Conservation (phyloP, 176 grass and related monocot genomes). For the Elaeis guineensis region DNA sequence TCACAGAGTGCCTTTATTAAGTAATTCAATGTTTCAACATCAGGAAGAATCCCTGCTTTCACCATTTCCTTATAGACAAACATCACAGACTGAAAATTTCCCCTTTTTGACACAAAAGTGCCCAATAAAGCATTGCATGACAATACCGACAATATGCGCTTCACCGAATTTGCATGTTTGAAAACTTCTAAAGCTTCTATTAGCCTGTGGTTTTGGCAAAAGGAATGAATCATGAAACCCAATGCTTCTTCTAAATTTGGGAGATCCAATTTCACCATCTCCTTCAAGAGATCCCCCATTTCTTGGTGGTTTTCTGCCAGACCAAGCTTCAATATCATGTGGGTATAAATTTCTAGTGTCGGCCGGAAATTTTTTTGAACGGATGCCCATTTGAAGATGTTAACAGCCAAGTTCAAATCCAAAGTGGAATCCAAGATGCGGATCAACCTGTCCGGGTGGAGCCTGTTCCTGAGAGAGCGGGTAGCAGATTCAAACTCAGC, state of each 20-base stretch:
- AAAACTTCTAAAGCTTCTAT: conserved; percentile 49
- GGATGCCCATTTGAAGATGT: conserved; percentile 43
- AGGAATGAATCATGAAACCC: conserved; percentile 14
- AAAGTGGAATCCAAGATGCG: conserved; percentile 28
- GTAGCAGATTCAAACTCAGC: conserved; percentile 18
- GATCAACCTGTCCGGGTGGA: conserved; percentile 25
- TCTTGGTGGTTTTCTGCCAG: conserved; percentile 19
- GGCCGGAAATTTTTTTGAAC: conserved; percentile 18
- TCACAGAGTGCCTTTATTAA: conserved; percentile 38
- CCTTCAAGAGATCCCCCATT: conserved; percentile 34
- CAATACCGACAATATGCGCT: conserved; percentile 21
- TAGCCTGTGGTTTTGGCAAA: conserved; percentile 14
- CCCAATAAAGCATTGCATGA: conserved; percentile 32
- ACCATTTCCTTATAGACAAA: conserved; percentile 39
- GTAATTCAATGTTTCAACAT: conserved; percentile 48
- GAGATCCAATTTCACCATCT: conserved; percentile 32
- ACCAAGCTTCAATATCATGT: conserved; percentile 37
- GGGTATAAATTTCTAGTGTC: conserved; percentile 31
- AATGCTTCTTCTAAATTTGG: conserved; percentile 22
- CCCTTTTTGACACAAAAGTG: conserved; percentile 35
- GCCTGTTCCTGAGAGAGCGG: conserved; percentile 23
- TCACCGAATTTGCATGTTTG: conserved; percentile 25
- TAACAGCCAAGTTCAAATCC: conserved; percentile 31
- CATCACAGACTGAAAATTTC: conserved; percentile 23
- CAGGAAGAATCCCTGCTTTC: conserved; percentile 44